Base-by-base conservation (phyloP, 2,329 filamentous ascomycete species). In the Monosporascus cannonballus region DNA sequence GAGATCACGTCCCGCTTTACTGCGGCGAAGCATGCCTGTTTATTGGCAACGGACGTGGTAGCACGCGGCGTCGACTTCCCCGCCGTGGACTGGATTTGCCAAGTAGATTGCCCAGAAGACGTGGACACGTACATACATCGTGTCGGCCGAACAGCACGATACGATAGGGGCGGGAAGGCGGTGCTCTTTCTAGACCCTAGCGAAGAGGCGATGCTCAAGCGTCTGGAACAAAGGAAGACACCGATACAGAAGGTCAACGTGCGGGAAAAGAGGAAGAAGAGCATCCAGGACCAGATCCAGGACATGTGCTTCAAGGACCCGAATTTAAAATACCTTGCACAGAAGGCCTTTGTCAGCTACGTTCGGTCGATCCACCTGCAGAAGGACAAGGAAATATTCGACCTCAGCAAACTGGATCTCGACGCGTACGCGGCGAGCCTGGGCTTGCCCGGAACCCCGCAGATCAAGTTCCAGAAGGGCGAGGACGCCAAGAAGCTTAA, bases 11-110 rank as follows among this genome's bases (percentile, higher is more conserved):
- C 82, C 4, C 86, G 87, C 49, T 99, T 96, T 68, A 85, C 89
- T 0, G 77, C 85, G 0, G 83, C 92, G 1, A 90, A 94, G 64
- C 79, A 89, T 52, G 87, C 90, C 1, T 96, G 94, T 66, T 78
- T 99, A 0, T 96, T 99, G 67, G 90, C 94, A 1, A 99, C 94
- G 0, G 94, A 99, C 66, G 90, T 99, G 6, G 91, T 95, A 4
- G 94, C 94, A 0, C 83, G 94, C 69, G 94, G 94, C 58, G 81
- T 99, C 14, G 94, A 99, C 69, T 97, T 99, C 66, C 94, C 94
- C 0, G 87, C 91, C 3, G 94, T 99, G 0, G 94, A 99, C 69
- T 99, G 94, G 88, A 94, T 99, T 5, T 90, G 99, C n/a, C 94
- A 99, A 67, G 80, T 90, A n/a, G 94, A 99, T 69, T 96, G 90